These are phyloP conservation scores for Calocybe gangraenosa DNA, from an alignment of 768 basidiomycete genomes.

Conservation along the genomic window DNA sequence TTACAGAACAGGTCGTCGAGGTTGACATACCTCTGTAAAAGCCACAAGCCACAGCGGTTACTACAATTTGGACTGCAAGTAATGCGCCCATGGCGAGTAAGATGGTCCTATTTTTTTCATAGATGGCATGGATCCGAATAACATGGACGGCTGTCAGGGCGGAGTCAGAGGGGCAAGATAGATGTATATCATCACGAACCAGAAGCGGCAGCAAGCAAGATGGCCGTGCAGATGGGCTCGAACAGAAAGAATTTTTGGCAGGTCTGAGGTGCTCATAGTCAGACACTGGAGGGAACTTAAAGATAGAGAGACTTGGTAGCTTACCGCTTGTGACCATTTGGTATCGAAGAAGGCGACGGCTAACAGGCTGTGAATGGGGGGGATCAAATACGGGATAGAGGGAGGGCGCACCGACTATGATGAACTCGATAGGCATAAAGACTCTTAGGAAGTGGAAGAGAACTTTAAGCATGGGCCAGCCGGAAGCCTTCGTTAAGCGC, in stretches of 20 bases:
- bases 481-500: constrained; percentile 57
- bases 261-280: constrained; percentile 27
- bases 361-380: constrained; percentile 23
- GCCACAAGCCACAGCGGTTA: constrained; percentile 70
- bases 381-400: not conserved
- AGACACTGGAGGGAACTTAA: constrained; percentile 3
- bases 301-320: constrained; percentile 16
- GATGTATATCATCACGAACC: constrained; percentile 26
- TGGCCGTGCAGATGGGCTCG: constrained; percentile 81
- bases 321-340: constrained; percentile 51
- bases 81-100: constrained; percentile 54
- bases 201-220: constrained; percentile 72
- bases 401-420: constrained; percentile 54
- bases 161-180: not conserved
- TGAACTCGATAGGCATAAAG: constrained; percentile 79
- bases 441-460: constrained; percentile 71
- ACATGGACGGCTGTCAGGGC: constrained; percentile 53
- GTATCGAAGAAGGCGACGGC: constrained; percentile 86
- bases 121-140: constrained; percentile 77
- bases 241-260: constrained; percentile 78
- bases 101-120: constrained; percentile 56
- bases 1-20: constrained; percentile 4
- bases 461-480: constrained; percentile 76
- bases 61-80: constrained; percentile 62
- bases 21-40: constrained; percentile 66